These are phyloP conservation scores for Parathielavia appendiculata DNA, from an alignment of 495 filamentous ascomycete genomes.

Conservation along the genomic window DNA sequence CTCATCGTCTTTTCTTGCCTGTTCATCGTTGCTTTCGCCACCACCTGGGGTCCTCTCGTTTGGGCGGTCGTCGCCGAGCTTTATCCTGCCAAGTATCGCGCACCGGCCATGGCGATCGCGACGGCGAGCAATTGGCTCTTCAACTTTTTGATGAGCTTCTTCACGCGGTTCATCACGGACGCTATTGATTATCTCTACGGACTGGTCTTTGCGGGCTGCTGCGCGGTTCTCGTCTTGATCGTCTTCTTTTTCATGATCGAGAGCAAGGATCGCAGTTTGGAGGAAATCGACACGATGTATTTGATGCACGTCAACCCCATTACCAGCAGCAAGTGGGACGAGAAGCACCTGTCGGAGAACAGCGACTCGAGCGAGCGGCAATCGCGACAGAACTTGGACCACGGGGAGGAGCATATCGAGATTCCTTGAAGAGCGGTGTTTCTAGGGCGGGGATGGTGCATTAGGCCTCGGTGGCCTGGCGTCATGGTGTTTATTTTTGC, in stretches of 20 bases:
- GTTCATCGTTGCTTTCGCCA: slow-evolving; percentile 57
- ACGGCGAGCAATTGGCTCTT: slow-evolving; percentile 84
- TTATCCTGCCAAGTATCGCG: slow-evolving; percentile 72
- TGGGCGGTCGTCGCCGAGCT: slow-evolving; percentile 79
- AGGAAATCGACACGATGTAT: slow-evolving; percentile 81
- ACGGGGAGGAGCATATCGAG: slow-evolving; percentile 4
- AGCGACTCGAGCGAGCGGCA: slow-evolving; percentile 5
- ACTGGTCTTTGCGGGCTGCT: slow-evolving; percentile 76
- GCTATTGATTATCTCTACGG: slow-evolving; percentile 77
- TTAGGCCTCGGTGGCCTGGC: slow-evolving; percentile 5
- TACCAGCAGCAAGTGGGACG: slow-evolving; percentile 27
- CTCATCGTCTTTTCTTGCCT: slow-evolving; percentile 81
- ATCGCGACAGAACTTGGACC: slow-evolving; percentile 9
- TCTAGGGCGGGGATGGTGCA: neutral
- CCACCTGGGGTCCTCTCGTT: slow-evolving; percentile 80
- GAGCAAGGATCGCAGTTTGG: slow-evolving; percentile 50
- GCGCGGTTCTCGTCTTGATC: slow-evolving; percentile 59
- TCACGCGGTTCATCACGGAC: slow-evolving; percentile 57
- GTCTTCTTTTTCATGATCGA: slow-evolving; percentile 71
- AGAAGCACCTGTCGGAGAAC: slow-evolving; percentile 3
- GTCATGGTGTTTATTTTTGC: slow-evolving; percentile 8
- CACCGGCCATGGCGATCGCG: slow-evolving; percentile 67
- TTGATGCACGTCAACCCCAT: slow-evolving; percentile 63
- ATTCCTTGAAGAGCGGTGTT: neutral
- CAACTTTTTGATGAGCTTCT: slow-evolving; percentile 59